These are phyloP conservation scores for Aureobasidium pullulans DNA, from an alignment of 2,329 filamentous ascomycete genomes.

Conservation along the genomic window DNA sequence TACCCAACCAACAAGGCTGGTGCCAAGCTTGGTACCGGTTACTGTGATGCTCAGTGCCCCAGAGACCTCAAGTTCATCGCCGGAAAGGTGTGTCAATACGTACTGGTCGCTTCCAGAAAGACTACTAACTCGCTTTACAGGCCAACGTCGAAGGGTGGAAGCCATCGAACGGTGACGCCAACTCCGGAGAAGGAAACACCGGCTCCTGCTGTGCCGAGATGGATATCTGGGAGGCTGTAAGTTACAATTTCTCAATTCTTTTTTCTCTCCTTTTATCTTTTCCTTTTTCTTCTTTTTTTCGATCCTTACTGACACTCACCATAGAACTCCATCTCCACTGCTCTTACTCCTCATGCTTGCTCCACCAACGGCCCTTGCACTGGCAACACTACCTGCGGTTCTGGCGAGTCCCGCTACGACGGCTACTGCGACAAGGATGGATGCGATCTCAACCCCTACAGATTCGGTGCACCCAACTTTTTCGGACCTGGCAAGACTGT, in stretches of 20 bases:
- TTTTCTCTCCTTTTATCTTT: no score
- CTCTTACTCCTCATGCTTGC: constrained; percentile 61
- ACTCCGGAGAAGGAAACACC: constrained; percentile 28
- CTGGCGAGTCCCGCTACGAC: constrained; percentile 48
- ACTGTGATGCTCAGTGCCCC: constrained; percentile 45
- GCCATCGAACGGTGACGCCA: constrained; percentile 19
- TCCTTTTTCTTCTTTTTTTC: no score
- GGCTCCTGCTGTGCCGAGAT: constrained; percentile 63
- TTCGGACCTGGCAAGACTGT: constrained; percentile 51
- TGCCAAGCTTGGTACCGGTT: constrained; percentile 54
- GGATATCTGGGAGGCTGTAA: constrained; percentile 59
- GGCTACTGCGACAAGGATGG: constrained; percentile 56
- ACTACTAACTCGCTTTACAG: not conserved
- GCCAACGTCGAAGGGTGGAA: constrained; percentile 21
- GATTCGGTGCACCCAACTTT: constrained; percentile 56
- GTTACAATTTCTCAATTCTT: no score
- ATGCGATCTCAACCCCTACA: constrained; percentile 62
- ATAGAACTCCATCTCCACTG: constrained; percentile 55
- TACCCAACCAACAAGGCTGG: constrained; percentile 36
- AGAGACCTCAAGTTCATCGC: constrained; percentile 27
- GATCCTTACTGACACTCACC: not conserved
- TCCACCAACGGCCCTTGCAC: constrained; percentile 44
- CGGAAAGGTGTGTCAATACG: constrained; percentile 13
- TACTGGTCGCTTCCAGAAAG: accelerated
- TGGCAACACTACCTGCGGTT: constrained; percentile 42